phyloP scores from a whole-genome alignment of 768 basidiomycete species.

The Mycena vulgaris region DNA sequence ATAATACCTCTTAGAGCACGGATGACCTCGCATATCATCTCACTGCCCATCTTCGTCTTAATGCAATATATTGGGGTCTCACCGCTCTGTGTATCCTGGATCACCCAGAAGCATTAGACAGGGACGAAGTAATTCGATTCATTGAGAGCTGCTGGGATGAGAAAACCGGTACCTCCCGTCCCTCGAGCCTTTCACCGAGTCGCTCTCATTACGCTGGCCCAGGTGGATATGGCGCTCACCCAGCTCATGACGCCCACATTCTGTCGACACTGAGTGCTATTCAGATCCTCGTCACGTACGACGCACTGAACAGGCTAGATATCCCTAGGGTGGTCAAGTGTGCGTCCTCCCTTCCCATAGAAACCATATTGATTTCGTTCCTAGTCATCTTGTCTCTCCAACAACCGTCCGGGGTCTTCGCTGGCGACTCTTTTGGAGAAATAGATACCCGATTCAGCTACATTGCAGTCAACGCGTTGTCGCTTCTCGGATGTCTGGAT shows the following conservation, averaged over 20 bases:
- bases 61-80: slow-evolving; percentile 97
- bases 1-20: slow-evolving; percentile 66
- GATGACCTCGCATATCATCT: slow-evolving; percentile 92
- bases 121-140: slow-evolving; percentile 89
- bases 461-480: slow-evolving; percentile 87
- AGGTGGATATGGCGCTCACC: slow-evolving; percentile 96
- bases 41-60: slow-evolving; percentile 93
- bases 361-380: background rate
- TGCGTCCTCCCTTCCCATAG: slow-evolving; percentile 45
- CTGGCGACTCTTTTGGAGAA: slow-evolving; percentile 94
- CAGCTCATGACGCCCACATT: slow-evolving; percentile 93
- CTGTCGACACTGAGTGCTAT: slow-evolving; percentile 91
- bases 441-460: slow-evolving; percentile 93
- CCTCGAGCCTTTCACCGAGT: slow-evolving; percentile 5
- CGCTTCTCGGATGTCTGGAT: slow-evolving; percentile 83
- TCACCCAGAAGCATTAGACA: slow-evolving; percentile 81
- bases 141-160: slow-evolving; percentile 98
- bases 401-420: slow-evolving; percentile 88
- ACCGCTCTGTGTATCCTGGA: slow-evolving; percentile 90
- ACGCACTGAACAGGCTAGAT: slow-evolving; percentile 83
- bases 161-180: slow-evolving; percentile 72
- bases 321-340: slow-evolving; percentile 81
- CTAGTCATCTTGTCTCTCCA: slow-evolving; percentile 90
- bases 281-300: slow-evolving; percentile 90
- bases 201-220: slow-evolving; percentile 13